Evolutionary conservation across 2,329 filamentous ascomycete genomes (phyloP).

Genomic region (Sordariomycetes sp.): DNA sequence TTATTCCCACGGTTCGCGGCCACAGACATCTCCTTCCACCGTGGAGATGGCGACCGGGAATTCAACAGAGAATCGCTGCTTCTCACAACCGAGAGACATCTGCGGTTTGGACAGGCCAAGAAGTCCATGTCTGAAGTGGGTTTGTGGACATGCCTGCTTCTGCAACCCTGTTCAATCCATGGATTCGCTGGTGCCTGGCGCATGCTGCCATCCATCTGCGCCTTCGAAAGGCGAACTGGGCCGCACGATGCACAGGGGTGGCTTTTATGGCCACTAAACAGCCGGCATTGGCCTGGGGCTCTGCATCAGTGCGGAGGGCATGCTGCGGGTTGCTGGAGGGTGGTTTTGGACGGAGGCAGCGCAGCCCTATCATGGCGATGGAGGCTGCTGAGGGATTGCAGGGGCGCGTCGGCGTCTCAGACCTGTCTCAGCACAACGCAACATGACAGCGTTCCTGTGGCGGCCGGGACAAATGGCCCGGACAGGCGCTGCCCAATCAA

Average conservation of each 20-base stretch:
- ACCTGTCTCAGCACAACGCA: constrained; percentile 1
- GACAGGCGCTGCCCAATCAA: background rate
- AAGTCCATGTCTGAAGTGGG: background rate
- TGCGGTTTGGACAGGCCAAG: background rate
- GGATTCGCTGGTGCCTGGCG: too few relatives aligned
- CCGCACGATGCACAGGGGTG: background rate
- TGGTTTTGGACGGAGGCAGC: background rate
- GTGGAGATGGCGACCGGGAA: background rate
- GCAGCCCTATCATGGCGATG: background rate
- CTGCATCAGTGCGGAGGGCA: background rate
- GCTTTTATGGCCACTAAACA: background rate
- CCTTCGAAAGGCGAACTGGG: background rate
- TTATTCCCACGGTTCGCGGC: background rate
- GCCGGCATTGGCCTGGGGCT: background rate
- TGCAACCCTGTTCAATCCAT: too few relatives aligned
- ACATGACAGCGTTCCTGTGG: too few relatives aligned
- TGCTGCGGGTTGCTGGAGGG: background rate
- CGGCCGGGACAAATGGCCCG: too few relatives aligned
- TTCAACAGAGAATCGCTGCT: background rate
- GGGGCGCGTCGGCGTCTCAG: constrained; percentile 3
- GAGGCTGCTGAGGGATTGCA: constrained; percentile 1
- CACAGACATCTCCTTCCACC: background rate
- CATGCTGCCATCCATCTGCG: too few relatives aligned
- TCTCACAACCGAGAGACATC: background rate
- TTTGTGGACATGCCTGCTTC: too few relatives aligned